Evolutionary conservation across 768 basidiomycete species (phyloP).

Genomic region (Tephrocybe sp.): DNA sequence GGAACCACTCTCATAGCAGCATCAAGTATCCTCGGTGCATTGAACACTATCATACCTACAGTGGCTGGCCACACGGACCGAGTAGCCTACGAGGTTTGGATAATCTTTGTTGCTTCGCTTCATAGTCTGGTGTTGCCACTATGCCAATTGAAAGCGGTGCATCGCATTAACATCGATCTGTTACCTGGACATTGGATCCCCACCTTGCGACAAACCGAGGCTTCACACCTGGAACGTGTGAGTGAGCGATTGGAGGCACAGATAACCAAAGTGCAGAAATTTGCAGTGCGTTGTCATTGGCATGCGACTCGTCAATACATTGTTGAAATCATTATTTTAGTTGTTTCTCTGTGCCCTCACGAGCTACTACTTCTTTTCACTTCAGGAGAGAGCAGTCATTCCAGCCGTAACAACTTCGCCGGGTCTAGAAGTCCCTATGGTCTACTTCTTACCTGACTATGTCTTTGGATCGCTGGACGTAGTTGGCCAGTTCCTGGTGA

Average conservation of each 20-base stretch:
- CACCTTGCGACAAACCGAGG: slow-evolving; percentile 13
- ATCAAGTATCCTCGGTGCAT: slow-evolving; percentile 5
- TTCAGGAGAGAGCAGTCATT: slow-evolving; percentile 5
- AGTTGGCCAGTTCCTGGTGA: slow-evolving; percentile 18
- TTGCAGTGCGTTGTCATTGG: neutral
- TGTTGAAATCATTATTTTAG: neutral
- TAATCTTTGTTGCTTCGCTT: neutral
- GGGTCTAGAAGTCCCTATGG: neutral
- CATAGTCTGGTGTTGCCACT: slow-evolving; percentile 11
- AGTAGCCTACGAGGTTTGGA: neutral
- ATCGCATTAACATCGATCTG: slow-evolving; percentile 21
- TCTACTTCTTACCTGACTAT: neutral
- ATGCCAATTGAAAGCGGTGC: slow-evolving; percentile 23
- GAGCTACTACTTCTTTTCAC: slow-evolving; percentile 1
- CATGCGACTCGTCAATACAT: neutral
- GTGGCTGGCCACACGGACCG: neutral
- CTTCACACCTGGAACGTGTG: slow-evolving; percentile 27
- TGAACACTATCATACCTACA: neutral
- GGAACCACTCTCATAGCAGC: slow-evolving; percentile 19
- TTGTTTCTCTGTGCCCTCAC: slow-evolving; percentile 6
- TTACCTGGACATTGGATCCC: slow-evolving; percentile 17
- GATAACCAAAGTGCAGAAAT: neutral
- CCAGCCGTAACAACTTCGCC: neutral
- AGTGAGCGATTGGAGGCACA: slow-evolving; percentile 20
- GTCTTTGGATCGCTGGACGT: slow-evolving; percentile 2